Base-by-base conservation (phyloP, 176 grass and related monocot species). In the Pontederia paniculata region DNA sequence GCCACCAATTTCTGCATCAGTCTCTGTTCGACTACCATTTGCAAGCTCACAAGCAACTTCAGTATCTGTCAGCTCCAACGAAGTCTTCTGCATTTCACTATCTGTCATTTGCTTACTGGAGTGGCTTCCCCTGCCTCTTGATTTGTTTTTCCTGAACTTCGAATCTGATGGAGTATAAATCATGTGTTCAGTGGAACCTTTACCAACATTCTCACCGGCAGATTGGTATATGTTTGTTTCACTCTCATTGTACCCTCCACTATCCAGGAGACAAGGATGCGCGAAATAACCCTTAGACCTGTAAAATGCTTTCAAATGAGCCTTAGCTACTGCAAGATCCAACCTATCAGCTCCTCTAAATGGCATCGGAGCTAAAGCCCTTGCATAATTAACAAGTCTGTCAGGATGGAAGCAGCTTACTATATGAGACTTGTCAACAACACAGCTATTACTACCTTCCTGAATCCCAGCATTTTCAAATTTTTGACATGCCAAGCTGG, bases 391-490 rank as follows among this genome's bases (percentile, higher is more conserved):
- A 77, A 97, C 68, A 70, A 97, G 77, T 16, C 68, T 83, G 71
- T 69, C 41, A 57, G 93, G 74, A 60, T 77, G 78, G 43, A 90
- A 87, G 71, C 70, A 80, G 21, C 82, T 69, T n/a, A 97, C 45
- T 28, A 84, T 81, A 76, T 80, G 65, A 37, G 43, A 64, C 41
- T 71, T 72, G 70, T 86, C 79, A 69, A 90, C 70, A 44, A 59
- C 21, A 72, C 74, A 90, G 65, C 75, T 81, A 73, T 66, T 71
- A 63, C 86, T 73, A 54, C 72, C 93, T 74, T 84, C 80, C 44
- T 70, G 86, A 23, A 97, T 76, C 8, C 93, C 93, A 55, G 93
- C 86, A 84, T 97, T 97, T 67, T 97, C 93, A 54, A 97, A 72
- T 50, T 73, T 82, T 53, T 85, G 79, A 10, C 76, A 77, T 51